These are phyloP conservation scores for Akanthomyces dipterigenus DNA, from an alignment of 2,329 filamentous ascomycete species.

Conservation along the genomic window DNA sequence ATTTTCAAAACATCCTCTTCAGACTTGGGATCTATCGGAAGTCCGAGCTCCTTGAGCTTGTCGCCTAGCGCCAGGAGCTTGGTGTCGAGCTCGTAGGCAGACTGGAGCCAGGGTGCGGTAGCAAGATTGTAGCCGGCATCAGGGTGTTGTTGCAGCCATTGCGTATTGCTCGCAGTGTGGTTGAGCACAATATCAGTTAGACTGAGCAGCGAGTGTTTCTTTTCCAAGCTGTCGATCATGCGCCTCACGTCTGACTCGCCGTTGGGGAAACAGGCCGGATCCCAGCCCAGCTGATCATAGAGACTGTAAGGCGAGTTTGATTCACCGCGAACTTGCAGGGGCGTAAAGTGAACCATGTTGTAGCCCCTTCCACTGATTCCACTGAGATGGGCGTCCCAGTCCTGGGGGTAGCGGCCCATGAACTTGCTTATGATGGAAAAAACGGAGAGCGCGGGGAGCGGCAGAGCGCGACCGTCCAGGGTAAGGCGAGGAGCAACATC, in stretches of 20 bases:
- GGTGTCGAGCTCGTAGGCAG: slow-evolving; percentile 56
- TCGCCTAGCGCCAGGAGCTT: slow-evolving; percentile 68
- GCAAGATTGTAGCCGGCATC: slow-evolving; percentile 92
- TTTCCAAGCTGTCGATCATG: slow-evolving; percentile 75
- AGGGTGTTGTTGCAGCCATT: slow-evolving; percentile 89
- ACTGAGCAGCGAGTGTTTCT: slow-evolving; percentile 75
- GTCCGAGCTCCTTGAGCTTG: slow-evolving; percentile 60
- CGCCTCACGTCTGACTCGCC: slow-evolving; percentile 76
- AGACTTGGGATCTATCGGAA: slow-evolving; percentile 67
- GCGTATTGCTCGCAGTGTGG: slow-evolving; percentile 91
- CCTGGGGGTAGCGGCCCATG: slow-evolving; percentile 84
- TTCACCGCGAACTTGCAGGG: slow-evolving; percentile 76
- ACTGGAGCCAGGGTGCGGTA: slow-evolving; percentile 73
- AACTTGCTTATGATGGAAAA: slow-evolving; percentile 97
- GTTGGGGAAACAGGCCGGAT: slow-evolving; percentile 71
- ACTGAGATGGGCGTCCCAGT: slow-evolving; percentile 83
- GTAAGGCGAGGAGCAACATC: slow-evolving; percentile 80
- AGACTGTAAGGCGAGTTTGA: slow-evolving; percentile 98
- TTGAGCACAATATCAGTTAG: slow-evolving; percentile 97
- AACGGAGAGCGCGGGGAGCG: slow-evolving; percentile 79
- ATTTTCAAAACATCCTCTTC: slow-evolving; percentile 69
- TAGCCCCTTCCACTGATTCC: slow-evolving; percentile 89
- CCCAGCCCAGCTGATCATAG: slow-evolving; percentile 85
- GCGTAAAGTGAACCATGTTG: slow-evolving; percentile 99
- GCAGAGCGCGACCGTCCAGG: slow-evolving; percentile 66